Conservation (phyloP, 163 green algal species). For the Coccomyxa subellipsoidea region DNA sequence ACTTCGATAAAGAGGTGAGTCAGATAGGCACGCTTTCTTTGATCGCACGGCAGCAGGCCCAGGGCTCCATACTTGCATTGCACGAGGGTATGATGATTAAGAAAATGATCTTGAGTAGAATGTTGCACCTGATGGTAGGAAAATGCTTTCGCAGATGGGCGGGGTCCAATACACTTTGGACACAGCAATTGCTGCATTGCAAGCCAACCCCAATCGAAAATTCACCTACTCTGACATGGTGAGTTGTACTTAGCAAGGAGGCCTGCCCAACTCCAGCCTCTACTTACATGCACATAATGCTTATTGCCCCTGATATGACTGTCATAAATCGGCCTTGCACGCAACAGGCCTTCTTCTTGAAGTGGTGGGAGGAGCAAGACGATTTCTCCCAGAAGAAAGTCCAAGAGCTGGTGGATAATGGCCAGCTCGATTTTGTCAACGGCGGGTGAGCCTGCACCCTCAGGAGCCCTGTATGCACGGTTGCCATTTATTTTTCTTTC, state of each 20-base stretch:
- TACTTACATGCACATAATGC: no score
- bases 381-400: constrained; percentile 45
- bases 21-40: no score
- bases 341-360: constrained; percentile 73
- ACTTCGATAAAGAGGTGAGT: not conserved
- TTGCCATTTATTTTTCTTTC: no score
- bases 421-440: constrained; percentile 85
- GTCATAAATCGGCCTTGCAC: no score
- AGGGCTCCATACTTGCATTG: no score
- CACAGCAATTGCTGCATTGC: constrained; percentile 63
- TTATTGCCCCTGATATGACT: no score
- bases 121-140: no score
- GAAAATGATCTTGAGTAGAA: no score
- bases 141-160: constrained; percentile 52
- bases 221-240: constrained; percentile 83
- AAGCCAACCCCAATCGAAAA: constrained; percentile 54
- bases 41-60: no score
- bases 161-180: constrained; percentile 82
- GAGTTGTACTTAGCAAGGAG: not conserved
- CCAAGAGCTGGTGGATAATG: constrained; percentile 53
- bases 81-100: no score
- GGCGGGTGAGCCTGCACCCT: constrained; percentile 44
- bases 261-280: no score
- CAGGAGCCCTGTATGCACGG: no score
- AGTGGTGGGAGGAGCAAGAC: constrained; percentile 76